Conservation (phyloP, 2,329 filamentous ascomycete genomes). For the Colletotrichum sp. region DNA sequence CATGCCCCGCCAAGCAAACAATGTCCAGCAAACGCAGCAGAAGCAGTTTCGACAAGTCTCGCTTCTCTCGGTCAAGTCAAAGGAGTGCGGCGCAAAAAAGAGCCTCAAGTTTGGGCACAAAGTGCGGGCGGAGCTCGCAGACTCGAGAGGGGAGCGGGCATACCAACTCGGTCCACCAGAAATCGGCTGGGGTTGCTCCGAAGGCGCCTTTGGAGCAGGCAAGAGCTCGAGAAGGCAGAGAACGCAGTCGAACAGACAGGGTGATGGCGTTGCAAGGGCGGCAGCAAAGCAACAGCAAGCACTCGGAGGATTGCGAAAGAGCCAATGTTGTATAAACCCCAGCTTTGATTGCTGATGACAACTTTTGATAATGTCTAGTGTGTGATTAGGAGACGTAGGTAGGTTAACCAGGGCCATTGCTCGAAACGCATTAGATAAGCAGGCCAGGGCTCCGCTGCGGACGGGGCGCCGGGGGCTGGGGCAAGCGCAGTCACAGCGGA, state of each 20-base stretch:
- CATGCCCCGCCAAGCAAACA: not conserved
- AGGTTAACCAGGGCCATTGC: constrained; percentile 25
- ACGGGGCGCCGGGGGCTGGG: constrained; percentile 4
- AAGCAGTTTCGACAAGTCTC: not conserved
- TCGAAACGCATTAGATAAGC: constrained; percentile 27
- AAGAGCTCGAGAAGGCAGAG: not conserved
- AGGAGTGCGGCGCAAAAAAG: not conserved
- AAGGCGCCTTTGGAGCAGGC: constrained; percentile 5
- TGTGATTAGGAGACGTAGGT: constrained; percentile 34
- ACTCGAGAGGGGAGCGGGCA: constrained; percentile 16
- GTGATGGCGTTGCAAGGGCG: not conserved
- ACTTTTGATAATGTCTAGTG: constrained; percentile 29
- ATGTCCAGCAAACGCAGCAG: not conserved
- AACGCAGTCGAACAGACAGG: not conserved
- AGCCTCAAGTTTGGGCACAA: not conserved
- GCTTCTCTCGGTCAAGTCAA: not conserved
- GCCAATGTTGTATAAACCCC: constrained; percentile 3
- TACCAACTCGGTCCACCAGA: constrained; percentile 21
- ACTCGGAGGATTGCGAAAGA: not conserved
- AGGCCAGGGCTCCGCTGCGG: constrained; percentile 15
- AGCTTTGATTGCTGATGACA: constrained; percentile 34
- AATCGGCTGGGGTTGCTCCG: constrained; percentile 16
- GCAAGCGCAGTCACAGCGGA: not conserved
- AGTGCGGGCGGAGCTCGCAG: not conserved
- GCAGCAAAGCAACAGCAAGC: not conserved